Base-by-base conservation (phyloP, 2,329 filamentous ascomycete species). In the Dactylellina parvicollis region DNA sequence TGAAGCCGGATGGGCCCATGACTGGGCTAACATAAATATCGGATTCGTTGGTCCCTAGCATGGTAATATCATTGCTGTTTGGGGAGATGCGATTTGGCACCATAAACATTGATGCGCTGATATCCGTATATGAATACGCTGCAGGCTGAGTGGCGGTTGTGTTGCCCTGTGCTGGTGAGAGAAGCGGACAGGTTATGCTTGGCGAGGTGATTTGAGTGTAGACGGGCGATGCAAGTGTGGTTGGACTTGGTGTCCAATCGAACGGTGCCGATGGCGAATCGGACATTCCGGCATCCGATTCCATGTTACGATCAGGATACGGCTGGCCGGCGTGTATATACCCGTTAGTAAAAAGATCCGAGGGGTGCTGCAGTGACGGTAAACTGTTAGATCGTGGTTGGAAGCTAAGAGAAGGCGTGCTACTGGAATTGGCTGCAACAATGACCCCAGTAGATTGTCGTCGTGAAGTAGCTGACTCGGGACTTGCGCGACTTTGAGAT, bases 161-260 rank as follows among this genome's bases (percentile, higher is more conserved):
- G 34, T 12, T 40, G 8, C 12, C 50, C 12, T 38, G 32, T n/a
- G 32, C n/a, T 10, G 50, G 32, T 56, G 52, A 10, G 46, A 55
- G 24, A 30, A 54, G 20, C 8, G 36, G 12, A 28, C 47, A 30
- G 3, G 20, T 18, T 16, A 42, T 38, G 14, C 18, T 28, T n/a
- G 52, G 52, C 16, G 52, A 56, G 2, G 52, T 56, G 32, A 56
- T 56, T 16, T 56, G 52, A 20, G 52, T 56, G 22, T 40, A 56
- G 9, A 26, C 22, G 3, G 52, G 52, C n/a, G 52, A 56, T n/a
- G 40, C 40, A 9, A 56, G 14, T 2, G 62, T 56, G 8, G 62
- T 59, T 38, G 67, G 67, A 16, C 67, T 65, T 8, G 57, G 66
- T 4, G 67, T 59, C n/a, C 36, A 59, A 0, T 65, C 59, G 32